phyloP scores from a whole-genome alignment of 2,329 filamentous ascomycete genomes.

The Aspergillus neoniger region DNA sequence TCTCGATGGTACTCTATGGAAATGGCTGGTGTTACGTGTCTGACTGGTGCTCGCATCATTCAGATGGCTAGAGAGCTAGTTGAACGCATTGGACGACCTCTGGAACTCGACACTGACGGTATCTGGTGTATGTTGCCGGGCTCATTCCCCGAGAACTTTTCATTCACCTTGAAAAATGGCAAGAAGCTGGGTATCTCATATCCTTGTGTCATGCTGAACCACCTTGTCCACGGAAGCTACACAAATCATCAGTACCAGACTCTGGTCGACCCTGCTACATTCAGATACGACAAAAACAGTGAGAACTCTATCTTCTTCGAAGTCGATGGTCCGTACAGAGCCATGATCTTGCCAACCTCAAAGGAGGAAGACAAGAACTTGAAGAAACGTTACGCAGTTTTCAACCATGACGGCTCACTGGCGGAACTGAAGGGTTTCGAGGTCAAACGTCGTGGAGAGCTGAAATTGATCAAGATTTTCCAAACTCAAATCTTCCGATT shows the following conservation, averaged over 20 bases:
- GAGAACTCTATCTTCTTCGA: constrained; percentile 99
- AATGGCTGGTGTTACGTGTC: constrained; percentile 97
- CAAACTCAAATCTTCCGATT: constrained; percentile 99
- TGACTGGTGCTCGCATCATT: constrained; percentile 95
- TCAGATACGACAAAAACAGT: constrained; percentile 94
- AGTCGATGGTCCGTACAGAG: constrained; percentile 94
- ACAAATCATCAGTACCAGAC: constrained; percentile 98
- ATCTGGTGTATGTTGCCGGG: constrained; percentile 99
- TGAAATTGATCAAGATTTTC: constrained; percentile 99
- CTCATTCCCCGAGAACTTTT: constrained; percentile 94
- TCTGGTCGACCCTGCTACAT: constrained; percentile 72
- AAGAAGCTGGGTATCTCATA: constrained; percentile 98
- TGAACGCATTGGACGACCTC: constrained; percentile 84
- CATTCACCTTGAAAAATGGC: constrained; percentile 89
- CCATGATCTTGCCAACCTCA: constrained; percentile 95
- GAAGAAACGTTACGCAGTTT: constrained; percentile 98
- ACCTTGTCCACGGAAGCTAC: constrained; percentile 89
- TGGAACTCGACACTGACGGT: constrained; percentile 96
- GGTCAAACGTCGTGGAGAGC: constrained; percentile 92
- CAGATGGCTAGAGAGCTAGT: constrained; percentile 93
- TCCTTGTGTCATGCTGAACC: constrained; percentile 98
- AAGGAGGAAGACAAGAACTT: constrained; percentile 99
- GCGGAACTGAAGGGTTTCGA: constrained; percentile 98
- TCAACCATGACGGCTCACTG: constrained; percentile 94
- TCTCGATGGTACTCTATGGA: constrained; percentile 99